These are phyloP conservation scores for Gillenia trifoliata DNA, from an alignment of 306 rosid genomes.

Conservation along the genomic window DNA sequence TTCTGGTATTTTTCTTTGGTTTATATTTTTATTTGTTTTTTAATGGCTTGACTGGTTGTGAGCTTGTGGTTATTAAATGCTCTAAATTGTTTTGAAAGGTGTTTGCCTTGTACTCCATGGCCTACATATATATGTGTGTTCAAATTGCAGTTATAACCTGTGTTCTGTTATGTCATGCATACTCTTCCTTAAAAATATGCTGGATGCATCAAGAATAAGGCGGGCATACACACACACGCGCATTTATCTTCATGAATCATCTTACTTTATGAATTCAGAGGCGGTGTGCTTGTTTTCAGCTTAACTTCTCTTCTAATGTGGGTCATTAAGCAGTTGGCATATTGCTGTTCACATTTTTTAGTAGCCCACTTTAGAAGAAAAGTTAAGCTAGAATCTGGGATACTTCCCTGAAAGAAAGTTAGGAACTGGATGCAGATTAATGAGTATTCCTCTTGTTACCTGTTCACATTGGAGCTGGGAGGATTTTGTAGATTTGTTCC, in stretches of 20 bases:
- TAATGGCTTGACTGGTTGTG: not conserved
- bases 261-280: not conserved
- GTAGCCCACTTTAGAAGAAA: not conserved
- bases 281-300: not conserved
- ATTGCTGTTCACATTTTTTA: not conserved
- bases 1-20: constrained; percentile 54
- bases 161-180: not conserved
- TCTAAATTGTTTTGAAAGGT: not conserved
- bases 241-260: not conserved
- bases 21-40: not conserved
- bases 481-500: not conserved
- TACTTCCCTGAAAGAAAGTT: not conserved
- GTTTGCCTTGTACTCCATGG: not conserved
- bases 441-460: not conserved
- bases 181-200: not conserved
- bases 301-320: not conserved
- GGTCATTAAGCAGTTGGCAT: not conserved
- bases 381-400: not conserved
- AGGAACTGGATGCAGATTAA: not conserved
- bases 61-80: constrained; percentile 12
- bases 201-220: not conserved
- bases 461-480: not conserved
- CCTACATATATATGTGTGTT: not conserved
- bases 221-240: not conserved
- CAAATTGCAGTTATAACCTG: not conserved